Evolutionary conservation across 108 stramenopile species (phyloP), one percentile per base, ranked within the genome.

Genomic region (Cyclotella kingstonii): DNA sequence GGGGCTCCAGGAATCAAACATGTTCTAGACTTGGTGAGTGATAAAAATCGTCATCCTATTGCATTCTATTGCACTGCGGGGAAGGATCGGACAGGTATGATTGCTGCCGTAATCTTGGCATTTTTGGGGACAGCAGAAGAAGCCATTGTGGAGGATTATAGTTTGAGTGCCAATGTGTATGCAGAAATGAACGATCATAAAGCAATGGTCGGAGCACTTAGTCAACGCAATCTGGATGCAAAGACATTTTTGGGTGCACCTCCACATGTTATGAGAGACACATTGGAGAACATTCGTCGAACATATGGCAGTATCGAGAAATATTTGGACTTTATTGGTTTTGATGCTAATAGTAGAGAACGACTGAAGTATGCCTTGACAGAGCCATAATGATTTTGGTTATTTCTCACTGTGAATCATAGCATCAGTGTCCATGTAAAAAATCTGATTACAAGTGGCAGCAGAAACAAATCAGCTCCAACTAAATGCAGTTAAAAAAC

Each of bases 1-100:
- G 91, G 86, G 12, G 84, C 87, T 25, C 86, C 86, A 0, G 94
- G 90, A 30, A 89, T 95, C 58, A 83, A 83, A 48, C 82, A 92
- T 46, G 89, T 95, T 0, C 55, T 95, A 39, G 88, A 91, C 23
- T 55, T 93, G 22, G 77, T 82, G 28, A 80, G 89, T 30, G 89
- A 93, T 54, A 56, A 41, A 44, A 70, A 64, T 44, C 86, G 87
- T 22, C 90, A 95, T 52, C 95, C 95, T 19, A 59, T 95, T 5
- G 95, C 88, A 21, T 93, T 95, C 57, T 93, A 95, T 60, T 95
- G 94, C 67, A 95, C 94, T 21, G 94, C 94, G 3, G 94, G 94
- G n/a, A 93, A 95, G 66, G 91, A 95, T 73, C 75, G 94, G 9
- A 95, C 94, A 9, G 94, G 94, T 9, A 81, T 90, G 71, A 81